Conservation (phyloP, 192 early-diverging fungal genomes). For the Podila clonocystis region DNA sequence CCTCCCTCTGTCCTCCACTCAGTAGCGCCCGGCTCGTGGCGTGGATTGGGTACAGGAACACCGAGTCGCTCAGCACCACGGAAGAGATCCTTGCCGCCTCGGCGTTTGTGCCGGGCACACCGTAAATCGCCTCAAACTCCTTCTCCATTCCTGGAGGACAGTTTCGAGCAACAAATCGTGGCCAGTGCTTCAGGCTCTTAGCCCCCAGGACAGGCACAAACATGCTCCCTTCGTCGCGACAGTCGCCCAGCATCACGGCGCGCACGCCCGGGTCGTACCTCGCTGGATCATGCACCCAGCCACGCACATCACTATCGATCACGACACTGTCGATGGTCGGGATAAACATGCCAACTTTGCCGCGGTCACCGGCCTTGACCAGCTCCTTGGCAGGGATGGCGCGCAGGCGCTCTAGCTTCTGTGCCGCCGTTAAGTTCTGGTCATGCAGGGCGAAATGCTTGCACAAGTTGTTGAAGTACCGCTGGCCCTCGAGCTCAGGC, state of each 20-base stretch:
- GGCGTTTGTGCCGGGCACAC: constrained; percentile 22
- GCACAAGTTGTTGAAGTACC: constrained; percentile 32
- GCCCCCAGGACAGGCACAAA: constrained; percentile 35
- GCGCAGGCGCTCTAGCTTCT: constrained; percentile 20
- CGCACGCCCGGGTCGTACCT: constrained; percentile 32
- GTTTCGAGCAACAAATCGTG: constrained; percentile 24
- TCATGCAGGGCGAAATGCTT: constrained; percentile 11
- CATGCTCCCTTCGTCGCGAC: constrained; percentile 37
- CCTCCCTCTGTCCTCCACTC: neutral
- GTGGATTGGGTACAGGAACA: constrained; percentile 30
- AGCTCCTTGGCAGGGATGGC: constrained; percentile 21
- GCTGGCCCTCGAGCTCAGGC: constrained; percentile 27
- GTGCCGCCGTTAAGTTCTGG: neutral
- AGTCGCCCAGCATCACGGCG: constrained; percentile 41
- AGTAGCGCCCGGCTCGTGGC: constrained; percentile 17
- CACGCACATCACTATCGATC: constrained; percentile 24
- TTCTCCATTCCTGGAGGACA: constrained; percentile 37
- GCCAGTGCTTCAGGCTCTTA: constrained; percentile 31
- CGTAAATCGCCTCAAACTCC: constrained; percentile 38
- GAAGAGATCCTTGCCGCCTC: constrained; percentile 24
- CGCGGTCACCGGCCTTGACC: constrained; percentile 31
- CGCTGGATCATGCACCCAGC: constrained; percentile 26
- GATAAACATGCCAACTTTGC: constrained; percentile 26
- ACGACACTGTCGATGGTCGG: constrained; percentile 36
- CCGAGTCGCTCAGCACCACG: constrained; percentile 15